These are phyloP conservation scores for Pichia phayaonensis DNA, from an alignment of 805 yeast species.

Conservation along the genomic window DNA sequence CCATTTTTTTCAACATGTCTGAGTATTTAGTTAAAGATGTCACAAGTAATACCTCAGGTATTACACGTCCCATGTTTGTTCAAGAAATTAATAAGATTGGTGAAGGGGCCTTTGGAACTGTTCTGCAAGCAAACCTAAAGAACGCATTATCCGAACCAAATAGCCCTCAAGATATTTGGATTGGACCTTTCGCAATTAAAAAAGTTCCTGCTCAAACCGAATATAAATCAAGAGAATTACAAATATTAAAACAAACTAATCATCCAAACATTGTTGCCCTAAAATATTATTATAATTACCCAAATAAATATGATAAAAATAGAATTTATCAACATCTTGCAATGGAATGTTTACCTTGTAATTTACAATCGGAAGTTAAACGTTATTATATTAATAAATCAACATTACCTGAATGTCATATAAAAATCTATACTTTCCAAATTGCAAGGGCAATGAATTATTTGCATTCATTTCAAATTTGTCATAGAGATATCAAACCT, in stretches of 20 bases:
- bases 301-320: slow-evolving; percentile 48
- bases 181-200: slow-evolving; percentile 80
- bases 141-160: slow-evolving; percentile 17
- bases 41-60: slow-evolving; percentile 48
- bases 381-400: slow-evolving; percentile 54
- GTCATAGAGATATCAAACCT: slow-evolving; percentile 82
- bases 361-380: slow-evolving; percentile 67
- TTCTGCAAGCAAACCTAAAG: slow-evolving; percentile 57
- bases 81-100: slow-evolving; percentile 71
- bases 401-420: slow-evolving; percentile 62
- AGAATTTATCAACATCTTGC: slow-evolving; percentile 72
- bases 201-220: slow-evolving; percentile 85
- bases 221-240: slow-evolving; percentile 75
- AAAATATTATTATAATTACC: slow-evolving; percentile 64
- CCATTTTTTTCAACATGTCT: background rate
- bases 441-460: slow-evolving; percentile 79
- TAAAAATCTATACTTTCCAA: slow-evolving; percentile 72
- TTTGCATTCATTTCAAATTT: slow-evolving; percentile 69
- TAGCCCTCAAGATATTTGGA: slow-evolving; percentile 35
- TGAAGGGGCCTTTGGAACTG: slow-evolving; percentile 84
- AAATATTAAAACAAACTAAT: slow-evolving; percentile 61
- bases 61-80: slow-evolving; percentile 54
- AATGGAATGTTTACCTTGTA: slow-evolving; percentile 83
- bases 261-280: slow-evolving; percentile 75
- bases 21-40: slow-evolving; percentile 53